Evolutionary conservation across 2,329 filamentous ascomycete species (phyloP).

Genomic region (Pseudocercospora fijiensis): DNA sequence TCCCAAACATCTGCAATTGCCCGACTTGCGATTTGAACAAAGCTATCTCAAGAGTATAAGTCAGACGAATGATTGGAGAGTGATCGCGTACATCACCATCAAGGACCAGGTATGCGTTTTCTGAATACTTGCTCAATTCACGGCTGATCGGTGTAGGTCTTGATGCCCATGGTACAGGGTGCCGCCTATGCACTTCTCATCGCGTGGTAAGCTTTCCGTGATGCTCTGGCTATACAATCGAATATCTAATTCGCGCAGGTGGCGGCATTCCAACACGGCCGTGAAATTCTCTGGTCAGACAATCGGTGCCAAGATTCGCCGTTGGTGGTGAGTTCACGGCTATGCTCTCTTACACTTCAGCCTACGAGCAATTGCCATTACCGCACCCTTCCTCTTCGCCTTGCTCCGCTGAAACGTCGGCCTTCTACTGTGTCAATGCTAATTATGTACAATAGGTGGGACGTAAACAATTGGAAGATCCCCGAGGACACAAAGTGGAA

Average conservation of each 20-base stretch:
- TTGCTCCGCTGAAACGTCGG: not conserved
- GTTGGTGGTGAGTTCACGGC: conserved; percentile 66
- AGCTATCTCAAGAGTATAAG: conserved; percentile 91
- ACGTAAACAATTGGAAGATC: conserved; percentile 84
- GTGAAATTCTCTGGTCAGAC: conserved; percentile 74
- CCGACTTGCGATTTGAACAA: conserved; percentile 93
- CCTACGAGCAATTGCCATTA: not conserved
- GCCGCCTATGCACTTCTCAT: conserved; percentile 83
- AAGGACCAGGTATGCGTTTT: conserved; percentile 71
- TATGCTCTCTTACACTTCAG: not conserved
- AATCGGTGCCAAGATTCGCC: conserved; percentile 71
- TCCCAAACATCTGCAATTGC: conserved; percentile 49
- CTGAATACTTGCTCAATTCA: not conserved
- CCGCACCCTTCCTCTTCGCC: not conserved
- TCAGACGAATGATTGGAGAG: conserved; percentile 74
- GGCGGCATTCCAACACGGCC: conserved; percentile 84
- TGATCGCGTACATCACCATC: conserved; percentile 78
- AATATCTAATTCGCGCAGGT: conserved; percentile 48
- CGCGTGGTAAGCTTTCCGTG: conserved; percentile 47
- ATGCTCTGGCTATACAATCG: not conserved
- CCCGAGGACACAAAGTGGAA: conserved; percentile 43
- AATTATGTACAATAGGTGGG: conserved; percentile 56
- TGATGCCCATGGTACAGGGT: conserved; percentile 85
- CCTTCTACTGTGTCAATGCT: not conserved
- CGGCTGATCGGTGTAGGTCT: conserved; percentile 54